Base-by-base conservation (phyloP, 352 stramenopile genomes). In the Phytophthora chlamydospora region DNA sequence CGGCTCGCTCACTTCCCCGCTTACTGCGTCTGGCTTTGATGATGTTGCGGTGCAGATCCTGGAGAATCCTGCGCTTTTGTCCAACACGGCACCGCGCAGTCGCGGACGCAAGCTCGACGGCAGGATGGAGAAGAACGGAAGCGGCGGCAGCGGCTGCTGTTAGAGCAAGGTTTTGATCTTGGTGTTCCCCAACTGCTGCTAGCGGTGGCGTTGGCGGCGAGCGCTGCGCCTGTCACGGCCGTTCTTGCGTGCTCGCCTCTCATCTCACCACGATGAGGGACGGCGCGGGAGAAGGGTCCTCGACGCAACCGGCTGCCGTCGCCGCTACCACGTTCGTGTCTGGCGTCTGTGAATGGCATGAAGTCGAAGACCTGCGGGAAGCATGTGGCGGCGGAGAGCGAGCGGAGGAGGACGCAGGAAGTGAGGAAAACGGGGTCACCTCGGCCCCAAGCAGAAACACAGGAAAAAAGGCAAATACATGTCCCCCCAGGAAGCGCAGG, bases 21-120 rank as follows among this genome's bases (percentile, higher is more conserved):
- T 14, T 2, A 17, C 27, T 47, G 40, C 21, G 5, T 34, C 2
- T 35, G 10, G 1, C 5, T 31, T 16, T 60, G 38, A 58, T 32
- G 29, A 39, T 13, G 32, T 8, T 64, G 32, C 51, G 40, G 14
- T 46, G 16, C 39, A 97, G 88, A 97, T 97, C 33, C 48, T 97
- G 64, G 91, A 97, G 52, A 97, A 96, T 65, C 91, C 91, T 16
- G 74, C 80, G 57, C 80, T 97, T 24, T 58, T 97, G 32, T 89
- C 85, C 38, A 97, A 96, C 73, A 96, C 89, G 50, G 80, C 84
- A 12, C 89, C 89, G 36, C 81, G 81, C 48, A 85, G 50, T 62
- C 82, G 78, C 53, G 80, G 78, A 31, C 74, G 71, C 43, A 87
- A 80, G 67, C 58, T 90, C 17, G 83, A 90, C 34, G 63, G 69